These are phyloP conservation scores for Xylaria grammica DNA, from an alignment of 495 filamentous ascomycete species.

Conservation along the genomic window DNA sequence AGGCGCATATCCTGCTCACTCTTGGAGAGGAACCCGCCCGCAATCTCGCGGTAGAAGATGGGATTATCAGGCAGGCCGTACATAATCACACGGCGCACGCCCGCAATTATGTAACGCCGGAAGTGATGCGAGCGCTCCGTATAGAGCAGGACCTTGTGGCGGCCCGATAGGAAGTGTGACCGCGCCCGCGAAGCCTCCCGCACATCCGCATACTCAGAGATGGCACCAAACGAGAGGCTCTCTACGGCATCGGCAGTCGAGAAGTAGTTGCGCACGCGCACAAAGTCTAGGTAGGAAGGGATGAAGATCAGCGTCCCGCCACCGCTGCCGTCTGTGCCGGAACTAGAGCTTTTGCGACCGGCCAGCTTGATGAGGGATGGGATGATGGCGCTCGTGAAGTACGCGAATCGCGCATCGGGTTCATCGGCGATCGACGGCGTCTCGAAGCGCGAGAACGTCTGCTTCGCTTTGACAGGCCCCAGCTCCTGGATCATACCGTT, in stretches of 20 bases:
- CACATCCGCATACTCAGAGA: constrained; percentile 84
- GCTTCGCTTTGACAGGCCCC: constrained; percentile 66
- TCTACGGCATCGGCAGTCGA: constrained; percentile 70
- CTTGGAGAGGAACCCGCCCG: constrained; percentile 67
- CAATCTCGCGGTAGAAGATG: constrained; percentile 85
- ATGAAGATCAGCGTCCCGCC: constrained; percentile 81
- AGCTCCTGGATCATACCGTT: constrained; percentile 70
- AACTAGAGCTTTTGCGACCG: constrained; percentile 43
- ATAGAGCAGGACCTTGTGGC: constrained; percentile 84
- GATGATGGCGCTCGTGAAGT: constrained; percentile 80
- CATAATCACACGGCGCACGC: constrained; percentile 79
- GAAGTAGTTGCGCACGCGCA: constrained; percentile 90
- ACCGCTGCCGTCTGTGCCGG: background rate
- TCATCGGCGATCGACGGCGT: constrained; percentile 68
- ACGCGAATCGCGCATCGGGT: constrained; percentile 89
- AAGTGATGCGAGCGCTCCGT: constrained; percentile 96
- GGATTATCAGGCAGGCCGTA: constrained; percentile 91
- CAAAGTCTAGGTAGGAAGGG: constrained; percentile 91
- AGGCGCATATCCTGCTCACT: constrained; percentile 60
- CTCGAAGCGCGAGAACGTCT: constrained; percentile 91
- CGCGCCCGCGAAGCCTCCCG: constrained; percentile 80
- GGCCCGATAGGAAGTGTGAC: constrained; percentile 82
- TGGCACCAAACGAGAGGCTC: constrained; percentile 77
- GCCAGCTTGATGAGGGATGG: constrained; percentile 70
- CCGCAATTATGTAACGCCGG: constrained; percentile 76